A percentile compares a stretch with the other conserved stretches of the same genome.
Conservation (phyloP, 1,284 basidiomycete genomes). For the Boletus semigastroideus region DNA sequence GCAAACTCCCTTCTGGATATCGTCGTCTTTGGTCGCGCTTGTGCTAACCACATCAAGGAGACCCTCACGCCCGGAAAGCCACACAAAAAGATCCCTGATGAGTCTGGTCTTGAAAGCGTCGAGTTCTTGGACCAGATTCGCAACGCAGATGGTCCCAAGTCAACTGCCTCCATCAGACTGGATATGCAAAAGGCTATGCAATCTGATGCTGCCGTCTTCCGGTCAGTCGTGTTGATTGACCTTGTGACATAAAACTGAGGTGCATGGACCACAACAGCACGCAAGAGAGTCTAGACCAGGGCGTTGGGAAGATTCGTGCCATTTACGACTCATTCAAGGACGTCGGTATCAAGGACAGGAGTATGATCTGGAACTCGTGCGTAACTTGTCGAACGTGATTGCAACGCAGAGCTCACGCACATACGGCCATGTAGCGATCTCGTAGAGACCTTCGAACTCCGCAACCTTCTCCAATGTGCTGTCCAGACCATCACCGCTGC, state of each 20-base stretch:
- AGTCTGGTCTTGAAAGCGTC: conserved; percentile 86
- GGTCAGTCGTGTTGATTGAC: conserved; percentile 41
- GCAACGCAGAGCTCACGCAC: conserved; percentile 13
- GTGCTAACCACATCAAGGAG: conserved; percentile 96
- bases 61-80: conserved; percentile 88
- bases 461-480: conserved; percentile 94
- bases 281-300: conserved; percentile 88
- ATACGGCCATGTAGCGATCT: conserved; percentile 66
- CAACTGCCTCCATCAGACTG: conserved; percentile 89
- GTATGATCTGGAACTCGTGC: conserved; percentile 99
- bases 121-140: conserved; percentile 91
- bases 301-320: conserved; percentile 82
- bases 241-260: conserved; percentile 5
- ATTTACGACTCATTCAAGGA: conserved; percentile 90
- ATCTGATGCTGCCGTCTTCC: conserved; percentile 87
- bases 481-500: conserved; percentile 96
- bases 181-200: conserved; percentile 99
- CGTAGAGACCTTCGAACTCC: conserved; percentile 94
- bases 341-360: conserved; percentile 95
- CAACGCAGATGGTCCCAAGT: conserved; percentile 77
- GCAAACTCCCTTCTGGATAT: conserved; percentile 99
- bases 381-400: conserved; percentile 26
- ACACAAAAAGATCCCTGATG: conserved; percentile 86
- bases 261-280: conserved; percentile 56
- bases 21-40: conserved; percentile 98